These are phyloP conservation scores for Begonia peltatifolia DNA, from an alignment of 306 rosid genomes.

Conservation along the genomic window DNA sequence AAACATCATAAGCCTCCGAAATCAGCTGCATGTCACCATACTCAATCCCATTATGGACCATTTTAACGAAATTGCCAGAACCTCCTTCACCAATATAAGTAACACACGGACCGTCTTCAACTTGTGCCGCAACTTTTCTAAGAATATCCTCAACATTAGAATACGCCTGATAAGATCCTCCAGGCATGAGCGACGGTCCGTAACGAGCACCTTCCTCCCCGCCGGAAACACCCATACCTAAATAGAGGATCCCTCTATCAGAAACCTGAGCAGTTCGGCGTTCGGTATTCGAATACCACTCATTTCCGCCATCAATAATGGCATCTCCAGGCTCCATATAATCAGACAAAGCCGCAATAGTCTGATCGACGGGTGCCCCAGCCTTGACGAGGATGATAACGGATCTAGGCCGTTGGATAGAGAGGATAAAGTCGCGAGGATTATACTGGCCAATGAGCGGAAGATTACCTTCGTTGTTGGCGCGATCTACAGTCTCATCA, in stretches of 20 bases:
- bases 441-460: slow-evolving; percentile 55
- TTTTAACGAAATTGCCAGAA: slow-evolving; percentile 74
- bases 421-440: slow-evolving; percentile 73
- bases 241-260: slow-evolving; percentile 37
- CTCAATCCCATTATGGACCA: slow-evolving; percentile 92
- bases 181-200: slow-evolving; percentile 89
- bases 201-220: slow-evolving; percentile 85
- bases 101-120: slow-evolving; percentile 85
- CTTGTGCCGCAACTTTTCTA: slow-evolving; percentile 68
- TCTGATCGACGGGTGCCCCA: slow-evolving; percentile 78
- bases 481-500: slow-evolving; percentile 78
- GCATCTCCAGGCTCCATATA: slow-evolving; percentile 78
- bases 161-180: slow-evolving; percentile 56
- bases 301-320: slow-evolving; percentile 93
- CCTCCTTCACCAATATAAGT: slow-evolving; percentile 85
- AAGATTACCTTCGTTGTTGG: slow-evolving; percentile 49
- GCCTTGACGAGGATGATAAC: slow-evolving; percentile 92
- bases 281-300: slow-evolving; percentile 86
- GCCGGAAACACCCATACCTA: slow-evolving; percentile 92
- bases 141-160: slow-evolving; percentile 53
- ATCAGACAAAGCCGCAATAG: slow-evolving; percentile 57
- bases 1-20: slow-evolving; percentile 79
- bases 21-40: slow-evolving; percentile 91
- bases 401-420: slow-evolving; percentile 81
- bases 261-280: slow-evolving; percentile 40